Conservation (phyloP, 164 flowering plant species). For the Liquidambar formosana region DNA sequence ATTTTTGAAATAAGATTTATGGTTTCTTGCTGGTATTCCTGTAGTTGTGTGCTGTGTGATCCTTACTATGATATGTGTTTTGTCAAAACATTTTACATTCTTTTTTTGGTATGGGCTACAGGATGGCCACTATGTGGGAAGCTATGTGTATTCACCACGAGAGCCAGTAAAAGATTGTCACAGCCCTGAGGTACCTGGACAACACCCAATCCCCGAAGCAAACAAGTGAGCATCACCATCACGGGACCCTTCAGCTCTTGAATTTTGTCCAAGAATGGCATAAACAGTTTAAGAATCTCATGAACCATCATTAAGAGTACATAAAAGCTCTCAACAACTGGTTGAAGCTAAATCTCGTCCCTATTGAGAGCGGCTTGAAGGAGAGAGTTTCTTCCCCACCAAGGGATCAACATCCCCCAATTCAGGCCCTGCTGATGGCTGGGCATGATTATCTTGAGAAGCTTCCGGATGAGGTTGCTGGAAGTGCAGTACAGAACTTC, state of each 20-base stretch:
- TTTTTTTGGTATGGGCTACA: conserved; percentile 24
- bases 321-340: conserved; percentile 67
- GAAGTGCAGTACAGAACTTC: conserved; percentile 34
- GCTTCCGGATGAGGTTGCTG: conserved; percentile 41
- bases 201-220: conserved; percentile 54
- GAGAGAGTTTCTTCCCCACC: conserved; percentile 53
- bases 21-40: too few species aligned
- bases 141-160: conserved; percentile 63
- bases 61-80: too few species aligned
- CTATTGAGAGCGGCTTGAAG: conserved; percentile 45
- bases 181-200: conserved; percentile 50
- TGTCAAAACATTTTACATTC: background rate
- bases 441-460: conserved; percentile 39
- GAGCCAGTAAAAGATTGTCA: conserved; percentile 47
- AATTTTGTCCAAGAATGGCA: conserved; percentile 65
- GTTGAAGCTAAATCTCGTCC: conserved; percentile 64
- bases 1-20: too few species aligned
- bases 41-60: too few species aligned
- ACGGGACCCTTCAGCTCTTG: conserved; percentile 62
- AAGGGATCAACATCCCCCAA: conserved; percentile 32
- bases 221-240: conserved; percentile 72
- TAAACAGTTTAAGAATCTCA: conserved; percentile 54
- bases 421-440: conserved; percentile 32
- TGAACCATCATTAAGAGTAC: conserved; percentile 66
- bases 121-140: conserved; percentile 94